Conservation (phyloP, 257 asterid species). For the Solanum appendiculatum region DNA sequence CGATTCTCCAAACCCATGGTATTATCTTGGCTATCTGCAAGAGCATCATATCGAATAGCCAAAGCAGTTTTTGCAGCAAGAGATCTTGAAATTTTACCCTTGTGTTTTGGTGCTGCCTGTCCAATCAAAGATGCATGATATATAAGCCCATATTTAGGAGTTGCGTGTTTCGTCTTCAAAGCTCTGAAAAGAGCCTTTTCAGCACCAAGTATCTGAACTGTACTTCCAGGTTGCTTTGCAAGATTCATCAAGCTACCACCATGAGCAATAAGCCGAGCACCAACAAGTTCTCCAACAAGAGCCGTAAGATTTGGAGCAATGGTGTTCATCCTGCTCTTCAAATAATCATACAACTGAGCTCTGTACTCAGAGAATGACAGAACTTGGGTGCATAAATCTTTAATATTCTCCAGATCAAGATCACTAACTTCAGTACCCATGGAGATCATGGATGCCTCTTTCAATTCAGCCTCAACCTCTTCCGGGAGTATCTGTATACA, state of each 20-base stretch:
- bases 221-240: conserved; percentile 95
- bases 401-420: conserved; percentile 72
- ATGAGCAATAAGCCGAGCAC: conserved; percentile 92
- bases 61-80: conserved; percentile 84
- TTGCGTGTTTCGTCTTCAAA: conserved; percentile 80
- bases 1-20: conserved; percentile 81
- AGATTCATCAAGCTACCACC: conserved; percentile 90
- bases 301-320: conserved; percentile 92
- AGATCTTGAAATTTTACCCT: conserved; percentile 85
- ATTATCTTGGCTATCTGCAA: conserved; percentile 63
- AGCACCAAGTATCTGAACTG: conserved; percentile 91
- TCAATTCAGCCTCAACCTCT: conserved; percentile 74
- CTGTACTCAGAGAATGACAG: conserved; percentile 75
- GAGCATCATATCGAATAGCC: conserved; percentile 79
- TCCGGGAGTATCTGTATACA: conserved; percentile 51
- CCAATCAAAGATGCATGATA: conserved; percentile 91
- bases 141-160: conserved; percentile 87
- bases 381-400: conserved; percentile 81
- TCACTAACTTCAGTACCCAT: conserved; percentile 97
- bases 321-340: conserved; percentile 86
- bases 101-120: conserved; percentile 90
- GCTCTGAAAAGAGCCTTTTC: conserved; percentile 93
- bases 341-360: conserved; percentile 73
- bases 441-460: conserved; percentile 78
- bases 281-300: conserved; percentile 90